Conservation (phyloP, 106 monocot genomes). For the Dactylorhiza incarnata region DNA sequence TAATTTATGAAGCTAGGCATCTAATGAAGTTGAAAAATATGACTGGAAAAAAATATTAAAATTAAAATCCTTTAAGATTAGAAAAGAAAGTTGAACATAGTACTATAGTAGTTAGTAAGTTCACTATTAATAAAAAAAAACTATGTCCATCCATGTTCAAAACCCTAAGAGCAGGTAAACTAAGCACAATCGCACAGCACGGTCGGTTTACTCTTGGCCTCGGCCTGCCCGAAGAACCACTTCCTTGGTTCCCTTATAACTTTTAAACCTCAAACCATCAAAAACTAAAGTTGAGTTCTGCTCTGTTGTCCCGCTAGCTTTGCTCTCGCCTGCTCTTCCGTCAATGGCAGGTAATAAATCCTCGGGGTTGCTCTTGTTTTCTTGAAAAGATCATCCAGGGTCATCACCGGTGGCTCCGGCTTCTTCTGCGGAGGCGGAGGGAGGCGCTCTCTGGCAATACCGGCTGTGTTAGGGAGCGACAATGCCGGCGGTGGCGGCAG, state of each 20-base stretch:
- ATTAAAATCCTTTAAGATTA: too few species aligned
- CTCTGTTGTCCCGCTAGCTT: slow-evolving; percentile 36
- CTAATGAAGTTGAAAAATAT: too few species aligned
- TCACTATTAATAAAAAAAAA: not conserved
- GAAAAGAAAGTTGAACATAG: too few species aligned
- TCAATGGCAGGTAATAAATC: slow-evolving; percentile 78
- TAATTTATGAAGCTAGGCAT: too few species aligned
- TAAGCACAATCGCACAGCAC: not conserved
- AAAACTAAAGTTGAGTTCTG: not conserved
- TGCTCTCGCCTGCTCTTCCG: slow-evolving; percentile 59
- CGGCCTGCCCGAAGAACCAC: too few species aligned
- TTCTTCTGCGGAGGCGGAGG: slow-evolving; percentile 19
- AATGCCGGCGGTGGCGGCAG: not conserved
- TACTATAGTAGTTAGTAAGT: too few species aligned
- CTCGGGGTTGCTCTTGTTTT: slow-evolving; percentile 69
- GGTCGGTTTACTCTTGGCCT: too few species aligned
- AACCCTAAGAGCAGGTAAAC: not conserved
- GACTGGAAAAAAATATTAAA: too few species aligned
- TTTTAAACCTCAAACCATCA: too few species aligned
- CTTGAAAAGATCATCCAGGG: slow-evolving; percentile 87
- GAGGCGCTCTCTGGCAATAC: not conserved
- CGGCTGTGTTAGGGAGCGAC: not conserved
- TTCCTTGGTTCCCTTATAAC: too few species aligned
- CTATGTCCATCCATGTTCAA: not conserved
- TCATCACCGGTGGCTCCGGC: slow-evolving; percentile 50